Percentiles rank a stretch among this genome's conserved stretches.
phyloP scores from a whole-genome alignment of 2,329 filamentous ascomycete genomes.

The Claviceps cyperi region DNA sequence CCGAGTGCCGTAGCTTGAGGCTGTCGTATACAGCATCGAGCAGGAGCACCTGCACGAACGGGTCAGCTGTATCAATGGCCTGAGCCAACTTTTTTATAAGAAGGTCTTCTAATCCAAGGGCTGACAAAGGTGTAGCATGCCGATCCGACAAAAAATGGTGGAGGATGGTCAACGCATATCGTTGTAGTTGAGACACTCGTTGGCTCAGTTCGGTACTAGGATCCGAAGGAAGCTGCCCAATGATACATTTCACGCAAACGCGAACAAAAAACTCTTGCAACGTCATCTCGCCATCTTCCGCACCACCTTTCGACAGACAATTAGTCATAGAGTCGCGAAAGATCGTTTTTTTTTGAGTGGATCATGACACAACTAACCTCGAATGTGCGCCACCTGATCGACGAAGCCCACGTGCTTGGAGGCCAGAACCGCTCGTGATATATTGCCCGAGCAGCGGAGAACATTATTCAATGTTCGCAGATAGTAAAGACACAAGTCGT shows the following conservation, averaged over 20 bases:
- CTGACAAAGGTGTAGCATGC: constrained; percentile 41
- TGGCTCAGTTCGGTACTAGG: constrained; percentile 14
- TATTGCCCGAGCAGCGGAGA: constrained; percentile 49
- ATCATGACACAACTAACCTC: constrained; percentile 29
- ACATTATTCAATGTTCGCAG: constrained; percentile 61
- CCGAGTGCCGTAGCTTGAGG: constrained; percentile 47
- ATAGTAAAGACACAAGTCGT: constrained; percentile 66
- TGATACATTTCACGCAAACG: constrained; percentile 49
- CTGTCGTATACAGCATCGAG: constrained; percentile 65
- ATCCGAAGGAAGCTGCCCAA: constrained; percentile 10
- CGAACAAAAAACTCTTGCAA: constrained; percentile 56
- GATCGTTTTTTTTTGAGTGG: background rate
- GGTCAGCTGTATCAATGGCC: constrained; percentile 46
- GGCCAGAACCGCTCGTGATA: constrained; percentile 56
- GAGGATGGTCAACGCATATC: constrained; percentile 53
- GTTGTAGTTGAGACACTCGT: constrained; percentile 52
- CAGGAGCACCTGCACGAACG: constrained; percentile 60
- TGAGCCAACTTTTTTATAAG: constrained; percentile 55
- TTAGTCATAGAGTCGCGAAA: background rate
- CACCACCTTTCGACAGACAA: constrained; percentile 26
- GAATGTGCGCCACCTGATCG: constrained; percentile 20
- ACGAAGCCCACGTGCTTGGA: constrained; percentile 32
- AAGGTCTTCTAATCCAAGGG: constrained; percentile 53
- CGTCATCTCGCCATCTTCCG: constrained; percentile 39
- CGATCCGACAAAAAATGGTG: constrained; percentile 54